Evolutionary conservation across 768 basidiomycete species (phyloP).

Genomic region (Roridomyces roridus): DNA sequence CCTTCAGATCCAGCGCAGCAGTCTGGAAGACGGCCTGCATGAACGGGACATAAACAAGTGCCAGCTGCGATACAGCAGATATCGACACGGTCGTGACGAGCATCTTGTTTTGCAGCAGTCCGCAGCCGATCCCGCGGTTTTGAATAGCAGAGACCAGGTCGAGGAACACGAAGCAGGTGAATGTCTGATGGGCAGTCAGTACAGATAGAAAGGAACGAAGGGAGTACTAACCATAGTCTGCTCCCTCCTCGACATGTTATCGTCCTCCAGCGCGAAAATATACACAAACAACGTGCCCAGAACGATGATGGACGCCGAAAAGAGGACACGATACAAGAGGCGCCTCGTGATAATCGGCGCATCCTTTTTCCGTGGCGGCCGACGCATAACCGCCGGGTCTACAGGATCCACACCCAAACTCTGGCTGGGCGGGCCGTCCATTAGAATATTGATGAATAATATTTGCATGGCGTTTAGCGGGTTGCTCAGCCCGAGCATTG

Average conservation of each 20-base stretch:
- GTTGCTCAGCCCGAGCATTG: conserved; percentile 86
- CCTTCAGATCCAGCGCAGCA: conserved; percentile 70
- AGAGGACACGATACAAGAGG: conserved; percentile 82
- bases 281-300: conserved; percentile 89
- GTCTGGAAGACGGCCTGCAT: conserved; percentile 96
- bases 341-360: conserved; percentile 83
- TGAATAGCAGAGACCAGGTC: conserved; percentile 95
- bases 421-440: conserved; percentile 97
- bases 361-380: conserved; percentile 91
- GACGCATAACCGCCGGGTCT: conserved; percentile 90
- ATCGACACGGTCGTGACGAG: conserved; percentile 85
- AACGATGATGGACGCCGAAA: conserved; percentile 93
- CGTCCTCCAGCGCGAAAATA: conserved; percentile 81
- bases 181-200: conserved; percentile 66
- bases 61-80: conserved; percentile 85
- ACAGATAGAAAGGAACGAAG: neutral
- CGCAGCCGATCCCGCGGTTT: conserved; percentile 90
- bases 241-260: conserved; percentile 82
- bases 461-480: conserved; percentile 99
- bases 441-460: conserved; percentile 98
- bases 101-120: conserved; percentile 86
- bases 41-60: conserved; percentile 87
- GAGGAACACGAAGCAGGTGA: conserved; percentile 96
- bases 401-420: conserved; percentile 97
- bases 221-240: conserved; percentile 87